Evolutionary conservation across 768 basidiomycete genomes (phyloP).

Genomic region (Gloeopeniophorella convolvens): DNA sequence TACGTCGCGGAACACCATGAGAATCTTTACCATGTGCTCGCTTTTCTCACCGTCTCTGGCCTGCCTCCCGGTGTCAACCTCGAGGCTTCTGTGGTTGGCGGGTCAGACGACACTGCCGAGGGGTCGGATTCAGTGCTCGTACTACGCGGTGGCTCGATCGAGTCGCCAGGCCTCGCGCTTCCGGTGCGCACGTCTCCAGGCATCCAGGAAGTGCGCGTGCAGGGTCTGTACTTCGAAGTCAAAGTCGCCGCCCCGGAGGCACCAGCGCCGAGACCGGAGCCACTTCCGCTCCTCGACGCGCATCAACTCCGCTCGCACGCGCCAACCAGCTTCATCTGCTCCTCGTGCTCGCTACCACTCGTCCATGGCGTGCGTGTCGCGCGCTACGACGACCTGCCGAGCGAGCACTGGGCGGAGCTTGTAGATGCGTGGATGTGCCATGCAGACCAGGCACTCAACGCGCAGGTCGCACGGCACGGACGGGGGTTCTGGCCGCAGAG

Average conservation of each 20-base stretch:
- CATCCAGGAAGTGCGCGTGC: slow-evolving; percentile 49
- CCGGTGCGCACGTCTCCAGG: slow-evolving; percentile 55
- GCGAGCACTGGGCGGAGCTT: slow-evolving; percentile 96
- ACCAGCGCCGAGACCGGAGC: slow-evolving; percentile 18
- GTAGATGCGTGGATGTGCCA: slow-evolving; percentile 99
- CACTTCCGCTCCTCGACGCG: slow-evolving; percentile 59
- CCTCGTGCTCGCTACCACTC: slow-evolving; percentile 73
- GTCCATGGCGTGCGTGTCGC: slow-evolving; percentile 41
- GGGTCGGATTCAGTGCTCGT: slow-evolving; percentile 35
- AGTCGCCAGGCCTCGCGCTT: slow-evolving; percentile 49
- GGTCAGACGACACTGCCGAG: slow-evolving; percentile 26
- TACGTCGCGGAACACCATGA: slow-evolving; percentile 80
- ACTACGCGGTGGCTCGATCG: slow-evolving; percentile 51
- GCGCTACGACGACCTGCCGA: slow-evolving; percentile 80
- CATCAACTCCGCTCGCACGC: slow-evolving; percentile 46
- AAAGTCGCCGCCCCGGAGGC: slow-evolving; percentile 44
- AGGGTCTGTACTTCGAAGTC: slow-evolving; percentile 60
- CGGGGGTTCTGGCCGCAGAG: slow-evolving; percentile 74
- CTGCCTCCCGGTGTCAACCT: slow-evolving; percentile 44
- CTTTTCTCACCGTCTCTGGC: slow-evolving; percentile 59
- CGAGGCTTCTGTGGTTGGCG: slow-evolving; percentile 60
- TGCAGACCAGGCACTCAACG: slow-evolving; percentile 75
- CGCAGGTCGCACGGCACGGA: slow-evolving; percentile 52
- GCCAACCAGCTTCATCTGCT: slow-evolving; percentile 68
- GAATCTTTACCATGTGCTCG: slow-evolving; percentile 70